A percentile compares a stretch with the other conserved stretches of the same genome.
phyloP scores from a whole-genome alignment of 345 rosid genomes.

The Salix udensis region DNA sequence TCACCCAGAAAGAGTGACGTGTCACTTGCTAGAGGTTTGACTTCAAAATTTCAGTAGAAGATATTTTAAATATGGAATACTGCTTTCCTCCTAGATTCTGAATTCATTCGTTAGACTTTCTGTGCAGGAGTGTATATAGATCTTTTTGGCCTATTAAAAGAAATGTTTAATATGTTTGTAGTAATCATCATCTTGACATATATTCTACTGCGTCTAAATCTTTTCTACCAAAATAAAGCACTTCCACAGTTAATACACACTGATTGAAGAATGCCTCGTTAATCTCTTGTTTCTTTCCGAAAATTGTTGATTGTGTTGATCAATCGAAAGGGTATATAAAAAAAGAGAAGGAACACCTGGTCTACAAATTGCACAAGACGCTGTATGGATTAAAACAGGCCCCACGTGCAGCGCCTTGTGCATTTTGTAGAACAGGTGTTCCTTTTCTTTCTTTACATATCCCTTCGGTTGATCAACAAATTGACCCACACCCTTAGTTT shows the following conservation, averaged over 20 bases:
- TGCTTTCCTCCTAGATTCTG: neutral
- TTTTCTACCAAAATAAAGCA: neutral
- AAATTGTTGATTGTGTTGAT: neutral
- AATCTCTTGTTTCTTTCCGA: neutral
- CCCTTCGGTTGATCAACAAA: no score
- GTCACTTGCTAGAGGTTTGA: neutral
- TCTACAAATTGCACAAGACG: no score
- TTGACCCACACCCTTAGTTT: neutral
- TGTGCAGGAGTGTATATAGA: neutral
- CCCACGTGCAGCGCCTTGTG: no score
- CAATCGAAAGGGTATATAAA: no score
- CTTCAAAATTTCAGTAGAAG: neutral
- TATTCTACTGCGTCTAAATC: neutral
- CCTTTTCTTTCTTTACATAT: no score
- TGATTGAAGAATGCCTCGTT: no score
- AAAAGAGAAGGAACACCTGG: no score
- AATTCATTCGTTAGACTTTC: neutral
- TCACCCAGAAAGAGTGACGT: neutral
- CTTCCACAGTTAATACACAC: neutral
- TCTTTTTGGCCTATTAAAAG: neutral
- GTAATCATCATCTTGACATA: neutral
- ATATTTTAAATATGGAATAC: neutral
- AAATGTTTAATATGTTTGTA: neutral
- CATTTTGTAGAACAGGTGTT: no score
- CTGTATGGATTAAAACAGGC: no score